Evolutionary conservation across 352 stramenopile genomes (phyloP).

Genomic region (Elongisporangium anandrum): DNA sequence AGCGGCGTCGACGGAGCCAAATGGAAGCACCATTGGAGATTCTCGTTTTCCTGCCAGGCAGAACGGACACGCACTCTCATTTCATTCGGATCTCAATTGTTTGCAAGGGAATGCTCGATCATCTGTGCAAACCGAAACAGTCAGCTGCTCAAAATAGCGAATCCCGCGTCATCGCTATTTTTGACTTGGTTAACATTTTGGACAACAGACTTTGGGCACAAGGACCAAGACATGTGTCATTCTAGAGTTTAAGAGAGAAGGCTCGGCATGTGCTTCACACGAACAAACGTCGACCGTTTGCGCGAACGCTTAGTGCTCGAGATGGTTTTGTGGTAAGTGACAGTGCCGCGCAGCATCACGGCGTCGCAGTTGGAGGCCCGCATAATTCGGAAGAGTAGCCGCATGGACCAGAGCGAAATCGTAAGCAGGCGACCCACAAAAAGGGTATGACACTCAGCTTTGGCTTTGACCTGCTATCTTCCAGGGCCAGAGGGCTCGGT

Average conservation of each 20-base stretch:
- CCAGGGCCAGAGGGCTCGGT: not conserved
- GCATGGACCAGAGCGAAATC: constrained; percentile 3
- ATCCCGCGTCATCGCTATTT: too few species aligned
- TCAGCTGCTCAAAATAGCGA: not conserved
- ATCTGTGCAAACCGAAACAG: not conserved
- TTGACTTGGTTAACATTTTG: too few species aligned
- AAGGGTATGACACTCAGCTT: not conserved
- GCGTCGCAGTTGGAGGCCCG: not conserved
- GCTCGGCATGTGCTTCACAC: not conserved
- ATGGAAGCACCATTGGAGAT: constrained; percentile 11
- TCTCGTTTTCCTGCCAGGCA: not conserved
- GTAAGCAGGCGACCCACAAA: not conserved
- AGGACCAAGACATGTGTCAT: too few species aligned
- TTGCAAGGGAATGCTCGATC: not conserved
- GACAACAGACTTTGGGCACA: too few species aligned
- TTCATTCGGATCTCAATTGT: not conserved
- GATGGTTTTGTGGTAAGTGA: not conserved
- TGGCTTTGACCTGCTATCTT: not conserved
- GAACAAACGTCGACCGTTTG: not conserved
- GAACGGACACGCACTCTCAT: not conserved
- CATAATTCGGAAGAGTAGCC: not conserved
- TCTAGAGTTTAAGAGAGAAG: too few species aligned
- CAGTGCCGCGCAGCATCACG: not conserved
- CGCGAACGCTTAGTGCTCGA: not conserved
- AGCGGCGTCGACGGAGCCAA: constrained; percentile 20